Base-by-base conservation (phyloP, 2,329 filamentous ascomycete species). In the Aspergillus sp. region DNA sequence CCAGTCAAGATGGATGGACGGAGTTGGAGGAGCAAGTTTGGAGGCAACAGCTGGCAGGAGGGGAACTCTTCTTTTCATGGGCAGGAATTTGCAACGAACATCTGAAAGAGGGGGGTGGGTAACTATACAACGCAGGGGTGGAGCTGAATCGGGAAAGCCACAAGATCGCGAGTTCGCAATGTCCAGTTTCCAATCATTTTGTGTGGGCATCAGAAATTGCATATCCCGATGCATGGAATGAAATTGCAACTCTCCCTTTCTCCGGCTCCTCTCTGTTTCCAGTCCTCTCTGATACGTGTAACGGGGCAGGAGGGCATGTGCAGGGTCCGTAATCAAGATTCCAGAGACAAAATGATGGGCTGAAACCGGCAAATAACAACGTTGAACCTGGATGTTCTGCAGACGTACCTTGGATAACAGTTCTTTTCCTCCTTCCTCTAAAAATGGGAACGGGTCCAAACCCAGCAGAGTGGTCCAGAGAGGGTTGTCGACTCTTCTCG, bases 91-190 rank as follows among this genome's bases (percentile, higher is more conserved):
- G 27, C 27, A 40, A 39, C 40, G 37, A 40, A 39, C 40, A 56
- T 60, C 46, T 30, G 53, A 46, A 27, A 46, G 24, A 46, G 15
- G 9, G 49, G 48, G 51, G 39, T 54, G 51, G 54, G 59, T n/a
- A 53, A 57, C 58, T 54, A 61, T 57, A 58, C 56, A 60, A 56
- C 52, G 49, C 50, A 54, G 54, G 61, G 59, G 54, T 57, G 59
- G 54, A 58, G 53, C 42, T 50, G 50, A 42, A 51, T 54, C 55
- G 45, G 53, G 47, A 51, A 37, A 56, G 55, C 57, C 56, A 44
- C 51, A 54, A 51, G 39, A 45, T 22, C 20, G 33, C 27, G 19
- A 51, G 54, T 27, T 30, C 44, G 30, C 22, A 49, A 37, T 49
- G 40, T 22, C 22, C 11, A 53, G 39, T 39, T 39, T 37, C 24